A percentile compares a stretch with the other conserved stretches of the same genome.
phyloP scores from a whole-genome alignment of 2,329 filamentous ascomycete species.

The Blastomyces gilchristii region DNA sequence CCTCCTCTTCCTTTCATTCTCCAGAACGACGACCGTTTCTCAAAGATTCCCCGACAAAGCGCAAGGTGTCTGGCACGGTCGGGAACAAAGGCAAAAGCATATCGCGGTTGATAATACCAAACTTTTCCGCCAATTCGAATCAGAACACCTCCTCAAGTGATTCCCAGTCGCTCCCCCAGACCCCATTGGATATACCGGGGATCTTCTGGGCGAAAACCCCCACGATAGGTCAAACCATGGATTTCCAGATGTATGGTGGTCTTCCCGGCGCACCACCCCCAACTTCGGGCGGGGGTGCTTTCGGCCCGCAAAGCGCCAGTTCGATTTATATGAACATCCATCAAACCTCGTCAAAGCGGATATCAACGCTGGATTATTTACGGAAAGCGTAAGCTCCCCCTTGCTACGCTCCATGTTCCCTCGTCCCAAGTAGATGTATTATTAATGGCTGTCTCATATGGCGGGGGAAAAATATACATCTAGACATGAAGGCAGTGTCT shows the following conservation, averaged over 20 bases:
- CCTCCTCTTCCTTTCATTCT: neutral
- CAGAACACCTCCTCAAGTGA: neutral
- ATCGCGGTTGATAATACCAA: conserved; percentile 4
- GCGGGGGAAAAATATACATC: neutral
- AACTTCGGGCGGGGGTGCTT: conserved; percentile 25
- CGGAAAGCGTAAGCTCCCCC: conserved; percentile 63
- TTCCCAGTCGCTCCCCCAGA: neutral
- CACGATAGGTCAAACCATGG: neutral
- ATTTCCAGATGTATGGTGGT: conserved; percentile 15
- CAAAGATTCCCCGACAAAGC: neutral
- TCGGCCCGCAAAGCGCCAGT: conserved; percentile 42
- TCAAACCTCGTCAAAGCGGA: conserved; percentile 80
- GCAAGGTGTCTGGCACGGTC: neutral
- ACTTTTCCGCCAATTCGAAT: neutral
- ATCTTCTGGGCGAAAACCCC: neutral
- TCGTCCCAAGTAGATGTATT: neutral
- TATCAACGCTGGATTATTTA: conserved; percentile 86
- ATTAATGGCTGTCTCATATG: neutral
- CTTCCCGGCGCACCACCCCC: conserved; percentile 23
- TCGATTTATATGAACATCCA: conserved; percentile 60
- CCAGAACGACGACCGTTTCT: neutral
- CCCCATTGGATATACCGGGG: neutral
- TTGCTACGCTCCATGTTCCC: neutral
- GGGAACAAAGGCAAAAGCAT: neutral
- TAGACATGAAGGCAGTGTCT: conserved; percentile 86